A percentile compares a stretch with the other conserved stretches of the same genome.
Conservation (phyloP, 2,329 filamentous ascomycete species). For the Penicillium sp. region DNA sequence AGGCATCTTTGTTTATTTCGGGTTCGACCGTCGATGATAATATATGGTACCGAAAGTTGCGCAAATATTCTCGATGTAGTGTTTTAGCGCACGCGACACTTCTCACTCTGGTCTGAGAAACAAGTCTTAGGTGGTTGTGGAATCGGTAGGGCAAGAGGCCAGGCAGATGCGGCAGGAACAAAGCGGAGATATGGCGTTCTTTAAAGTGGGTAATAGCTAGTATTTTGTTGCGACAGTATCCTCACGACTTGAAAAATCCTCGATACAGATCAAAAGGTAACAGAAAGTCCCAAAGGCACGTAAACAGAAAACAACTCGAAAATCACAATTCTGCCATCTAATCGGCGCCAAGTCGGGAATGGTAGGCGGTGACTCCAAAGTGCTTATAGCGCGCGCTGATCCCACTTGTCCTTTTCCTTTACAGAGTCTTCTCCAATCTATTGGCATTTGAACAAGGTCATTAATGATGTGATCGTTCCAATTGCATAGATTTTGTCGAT, state of each 20-base stretch:
- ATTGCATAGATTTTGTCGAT: background rate
- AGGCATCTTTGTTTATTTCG: conserved; percentile 59
- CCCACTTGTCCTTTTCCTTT: background rate
- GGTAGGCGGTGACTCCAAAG: conserved; percentile 1
- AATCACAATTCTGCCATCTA: conserved; percentile 7
- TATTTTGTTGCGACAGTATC: background rate
- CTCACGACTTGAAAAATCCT: too few relatives aligned
- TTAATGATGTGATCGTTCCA: conserved; percentile 11
- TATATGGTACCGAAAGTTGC: background rate
- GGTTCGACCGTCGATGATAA: background rate
- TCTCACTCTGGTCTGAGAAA: background rate
- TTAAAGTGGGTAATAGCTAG: background rate
- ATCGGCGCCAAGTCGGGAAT: conserved; percentile 4
- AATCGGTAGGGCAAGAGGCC: background rate
- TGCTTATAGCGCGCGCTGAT: conserved; percentile 2
- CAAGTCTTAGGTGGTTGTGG: background rate
- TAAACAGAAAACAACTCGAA: conserved; percentile 6
- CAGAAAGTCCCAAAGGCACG: background rate
- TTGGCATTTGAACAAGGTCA: conserved; percentile 3
- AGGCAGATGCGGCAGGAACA: background rate
- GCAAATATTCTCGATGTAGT: background rate
- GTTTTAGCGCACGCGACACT: background rate
- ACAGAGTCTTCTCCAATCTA: background rate
- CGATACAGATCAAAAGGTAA: background rate
- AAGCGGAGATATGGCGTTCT: background rate